phyloP scores from a whole-genome alignment of 2,329 filamentous ascomycete species.

The Fusarium pseudoanthophilum region DNA sequence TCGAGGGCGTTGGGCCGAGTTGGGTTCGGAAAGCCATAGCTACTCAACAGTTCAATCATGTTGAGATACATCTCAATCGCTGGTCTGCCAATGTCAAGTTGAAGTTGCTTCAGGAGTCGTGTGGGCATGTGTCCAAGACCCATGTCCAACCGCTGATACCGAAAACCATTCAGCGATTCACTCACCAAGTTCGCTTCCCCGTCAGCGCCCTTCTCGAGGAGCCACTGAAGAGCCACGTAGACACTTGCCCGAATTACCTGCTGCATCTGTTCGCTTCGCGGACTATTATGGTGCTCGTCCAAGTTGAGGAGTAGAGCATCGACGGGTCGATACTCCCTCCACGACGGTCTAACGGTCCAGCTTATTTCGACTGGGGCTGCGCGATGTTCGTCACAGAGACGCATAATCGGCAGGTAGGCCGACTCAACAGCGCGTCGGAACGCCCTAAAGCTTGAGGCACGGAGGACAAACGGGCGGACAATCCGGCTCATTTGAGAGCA shows the following conservation, averaged over 20 bases:
- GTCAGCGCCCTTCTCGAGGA: constrained; percentile 9
- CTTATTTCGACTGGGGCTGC: neutral
- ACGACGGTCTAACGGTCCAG: neutral
- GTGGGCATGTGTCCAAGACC: neutral
- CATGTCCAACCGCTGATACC: neutral
- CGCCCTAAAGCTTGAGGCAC: neutral
- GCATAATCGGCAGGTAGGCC: neutral
- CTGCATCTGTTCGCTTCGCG: neutral
- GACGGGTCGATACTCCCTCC: neutral
- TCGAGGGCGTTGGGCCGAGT: neutral
- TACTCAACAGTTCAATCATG: constrained; percentile 1
- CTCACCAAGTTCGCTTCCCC: neutral
- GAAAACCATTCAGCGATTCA: neutral
- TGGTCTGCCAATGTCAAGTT: neutral
- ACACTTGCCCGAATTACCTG: neutral
- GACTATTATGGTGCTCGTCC: neutral
- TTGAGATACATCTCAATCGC: neutral
- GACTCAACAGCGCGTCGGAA: neutral
- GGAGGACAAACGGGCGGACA: neutral
- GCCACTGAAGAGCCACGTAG: constrained; percentile 1
- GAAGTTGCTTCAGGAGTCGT: neutral
- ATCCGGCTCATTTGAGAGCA: neutral
- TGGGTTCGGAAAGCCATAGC: neutral
- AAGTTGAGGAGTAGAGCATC: neutral
- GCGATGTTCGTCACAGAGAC: neutral